phyloP scores from a whole-genome alignment of 371 early-diverging fungal species.

The Vairimorpha ceranae region DNA sequence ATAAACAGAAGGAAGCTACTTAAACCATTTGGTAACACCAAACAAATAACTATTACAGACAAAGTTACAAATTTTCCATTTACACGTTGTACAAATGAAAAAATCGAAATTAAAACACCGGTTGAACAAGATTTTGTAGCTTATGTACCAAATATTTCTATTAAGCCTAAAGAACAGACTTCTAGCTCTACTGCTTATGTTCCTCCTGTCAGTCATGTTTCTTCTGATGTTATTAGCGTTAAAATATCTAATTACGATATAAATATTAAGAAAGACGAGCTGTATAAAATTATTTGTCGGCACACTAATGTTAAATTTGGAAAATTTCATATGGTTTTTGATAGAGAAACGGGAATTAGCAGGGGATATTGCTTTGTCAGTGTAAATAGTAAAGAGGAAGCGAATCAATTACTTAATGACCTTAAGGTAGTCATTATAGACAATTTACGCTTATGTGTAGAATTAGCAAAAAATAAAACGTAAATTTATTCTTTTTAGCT shows the following conservation, averaged over 20 bases:
- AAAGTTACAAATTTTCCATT: not conserved
- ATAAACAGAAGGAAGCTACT: constrained; percentile 14
- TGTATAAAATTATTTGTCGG: not conserved
- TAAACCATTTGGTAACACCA: constrained; percentile 8
- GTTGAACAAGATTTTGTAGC: not conserved
- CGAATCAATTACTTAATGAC: constrained; percentile 26
- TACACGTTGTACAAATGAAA: constrained; percentile 9
- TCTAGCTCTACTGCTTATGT: not conserved
- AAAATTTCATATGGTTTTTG: constrained; percentile 38
- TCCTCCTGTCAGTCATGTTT: not conserved
- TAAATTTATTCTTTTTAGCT: not conserved
- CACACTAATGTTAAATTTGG: constrained; percentile 23
- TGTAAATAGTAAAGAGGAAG: constrained; percentile 37
- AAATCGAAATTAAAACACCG: not conserved
- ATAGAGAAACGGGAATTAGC: constrained; percentile 35
- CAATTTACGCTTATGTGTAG: constrained; percentile 19
- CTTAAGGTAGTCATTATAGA: constrained; percentile 26
- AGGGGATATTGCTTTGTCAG: constrained; percentile 51
- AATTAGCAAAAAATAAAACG: constrained; percentile 15
- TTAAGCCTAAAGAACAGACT: not conserved
- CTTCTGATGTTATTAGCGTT: constrained; percentile 1
- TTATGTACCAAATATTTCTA: constrained; percentile 3
- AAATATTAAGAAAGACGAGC: constrained; percentile 25
- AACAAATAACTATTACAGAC: constrained; percentile 5
- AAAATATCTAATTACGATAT: constrained; percentile 28